phyloP scores from a whole-genome alignment of 1,139 yeast genomes.

The Scheffersomyces parashehatae region DNA sequence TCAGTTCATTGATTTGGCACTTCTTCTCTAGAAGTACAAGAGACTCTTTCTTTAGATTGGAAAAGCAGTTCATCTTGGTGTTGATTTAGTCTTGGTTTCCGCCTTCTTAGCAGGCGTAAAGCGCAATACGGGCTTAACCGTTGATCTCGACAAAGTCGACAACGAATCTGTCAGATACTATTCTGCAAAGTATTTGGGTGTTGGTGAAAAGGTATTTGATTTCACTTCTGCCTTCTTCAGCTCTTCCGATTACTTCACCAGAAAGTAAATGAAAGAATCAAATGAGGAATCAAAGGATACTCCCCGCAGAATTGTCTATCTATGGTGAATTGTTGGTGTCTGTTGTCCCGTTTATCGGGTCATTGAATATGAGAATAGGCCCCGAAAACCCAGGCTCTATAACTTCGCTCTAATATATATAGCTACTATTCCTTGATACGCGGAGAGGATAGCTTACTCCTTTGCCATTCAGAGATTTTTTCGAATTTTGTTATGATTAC shows the following conservation, averaged over 20 bases:
- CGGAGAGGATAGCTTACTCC: too few relatives aligned
- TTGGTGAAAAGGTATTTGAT: constrained; percentile 87
- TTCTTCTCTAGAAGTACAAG: not conserved
- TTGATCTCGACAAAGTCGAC: constrained; percentile 32
- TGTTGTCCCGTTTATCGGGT: too few relatives aligned
- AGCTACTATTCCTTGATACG: too few relatives aligned
- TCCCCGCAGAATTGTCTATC: too few relatives aligned
- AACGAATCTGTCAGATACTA: constrained; percentile 58
- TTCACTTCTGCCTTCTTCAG: constrained; percentile 70
- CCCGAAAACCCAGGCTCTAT: too few relatives aligned
- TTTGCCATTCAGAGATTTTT: too few relatives aligned
- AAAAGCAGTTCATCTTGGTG: constrained; percentile 64
- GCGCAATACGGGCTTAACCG: constrained; percentile 80
- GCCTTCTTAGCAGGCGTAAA: constrained; percentile 88
- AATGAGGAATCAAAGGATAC: too few relatives aligned
- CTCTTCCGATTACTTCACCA: constrained; percentile 71
- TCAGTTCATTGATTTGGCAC: not conserved
- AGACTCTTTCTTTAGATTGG: constrained; percentile 37
- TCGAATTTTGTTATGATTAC: too few relatives aligned
- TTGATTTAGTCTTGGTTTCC: constrained; percentile 76
- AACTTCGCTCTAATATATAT: too few relatives aligned
- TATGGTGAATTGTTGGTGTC: too few relatives aligned
- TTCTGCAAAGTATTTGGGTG: constrained; percentile 65
- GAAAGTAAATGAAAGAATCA: constrained; percentile 32
- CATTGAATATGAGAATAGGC: too few relatives aligned